phyloP scores from a whole-genome alignment of 2,329 filamentous ascomycete genomes.

The Blumeria hordei region DNA sequence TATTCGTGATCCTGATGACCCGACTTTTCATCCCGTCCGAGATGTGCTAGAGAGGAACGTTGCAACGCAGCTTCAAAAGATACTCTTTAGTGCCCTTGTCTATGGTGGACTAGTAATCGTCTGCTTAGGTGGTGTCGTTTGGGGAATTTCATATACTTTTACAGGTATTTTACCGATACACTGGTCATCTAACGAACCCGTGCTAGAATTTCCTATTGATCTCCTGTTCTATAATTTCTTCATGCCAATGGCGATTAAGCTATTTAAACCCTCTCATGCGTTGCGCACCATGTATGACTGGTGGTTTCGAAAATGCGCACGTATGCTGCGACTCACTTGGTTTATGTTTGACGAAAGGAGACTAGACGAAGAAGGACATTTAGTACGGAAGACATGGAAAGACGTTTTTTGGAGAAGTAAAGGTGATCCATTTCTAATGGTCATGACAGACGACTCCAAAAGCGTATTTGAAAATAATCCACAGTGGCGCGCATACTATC shows the following conservation, averaged over 20 bases:
- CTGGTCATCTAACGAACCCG: conserved; percentile 79
- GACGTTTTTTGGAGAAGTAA: conserved; percentile 23
- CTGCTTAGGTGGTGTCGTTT: conserved; percentile 86
- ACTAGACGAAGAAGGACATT: conserved; percentile 56
- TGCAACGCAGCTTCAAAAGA: conserved; percentile 81
- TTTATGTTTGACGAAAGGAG: conserved; percentile 77
- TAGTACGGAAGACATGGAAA: conserved; percentile 35
- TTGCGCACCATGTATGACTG: conserved; percentile 73
- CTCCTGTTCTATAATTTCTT: conserved; percentile 92
- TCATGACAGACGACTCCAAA: conserved; percentile 5
- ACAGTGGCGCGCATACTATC: conserved; percentile 26
- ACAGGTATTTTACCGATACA: conserved; percentile 64
- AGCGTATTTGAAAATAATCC: conserved; percentile 22
- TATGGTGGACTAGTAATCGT: conserved; percentile 84
- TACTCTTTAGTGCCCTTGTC: conserved; percentile 82
- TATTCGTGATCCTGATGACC: conserved; percentile 92
- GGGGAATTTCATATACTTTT: conserved; percentile 51
- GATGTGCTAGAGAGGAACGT: conserved; percentile 89
- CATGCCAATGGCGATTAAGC: conserved; percentile 65
- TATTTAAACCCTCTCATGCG: conserved; percentile 65
- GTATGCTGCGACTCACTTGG: conserved; percentile 57
- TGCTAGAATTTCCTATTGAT: conserved; percentile 84
- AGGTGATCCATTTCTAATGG: conserved; percentile 10
- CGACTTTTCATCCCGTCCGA: conserved; percentile 90
- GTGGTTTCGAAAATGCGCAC: conserved; percentile 84